These are phyloP conservation scores for Mortierella sp. DNA, from an alignment of 371 early-diverging fungal genomes.

Conservation along the genomic window DNA sequence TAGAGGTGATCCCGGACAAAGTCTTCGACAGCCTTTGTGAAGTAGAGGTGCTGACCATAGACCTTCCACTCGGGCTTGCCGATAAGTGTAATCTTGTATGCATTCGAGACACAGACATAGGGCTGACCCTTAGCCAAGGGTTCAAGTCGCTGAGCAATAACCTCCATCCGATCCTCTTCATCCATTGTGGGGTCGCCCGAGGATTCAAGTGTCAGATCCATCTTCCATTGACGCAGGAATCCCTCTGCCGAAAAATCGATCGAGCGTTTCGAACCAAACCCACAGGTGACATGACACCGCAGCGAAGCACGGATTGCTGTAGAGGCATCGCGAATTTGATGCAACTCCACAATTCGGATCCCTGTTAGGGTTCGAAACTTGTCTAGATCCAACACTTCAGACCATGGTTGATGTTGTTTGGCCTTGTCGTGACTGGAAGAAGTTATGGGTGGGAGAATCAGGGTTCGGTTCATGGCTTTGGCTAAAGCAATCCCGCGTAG, in stretches of 20 bases:
- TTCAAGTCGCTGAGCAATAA: neutral
- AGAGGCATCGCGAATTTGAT: slow-evolving; percentile 8
- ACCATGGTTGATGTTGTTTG: slow-evolving; percentile 43
- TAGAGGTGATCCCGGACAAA: neutral
- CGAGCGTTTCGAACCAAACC: neutral
- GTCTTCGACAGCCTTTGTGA: neutral
- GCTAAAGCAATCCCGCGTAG: slow-evolving; percentile 36
- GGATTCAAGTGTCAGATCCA: neutral
- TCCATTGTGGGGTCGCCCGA: neutral
- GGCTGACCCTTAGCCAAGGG: neutral
- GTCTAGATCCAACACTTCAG: slow-evolving; percentile 30
- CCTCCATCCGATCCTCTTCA: neutral
- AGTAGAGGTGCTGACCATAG: neutral
- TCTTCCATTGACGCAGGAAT: slow-evolving; percentile 1
- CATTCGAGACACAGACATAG: neutral
- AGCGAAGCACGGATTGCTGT: neutral
- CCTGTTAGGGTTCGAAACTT: slow-evolving; percentile 21
- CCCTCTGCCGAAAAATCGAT: neutral
- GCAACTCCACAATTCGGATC: slow-evolving; percentile 26
- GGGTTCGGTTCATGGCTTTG: slow-evolving; percentile 23
- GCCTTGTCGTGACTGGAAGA: slow-evolving; percentile 34
- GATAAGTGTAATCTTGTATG: neutral
- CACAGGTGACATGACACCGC: neutral
- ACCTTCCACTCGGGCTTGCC: neutral
- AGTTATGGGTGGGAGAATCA: slow-evolving; percentile 45